Percentiles rank a stretch among this genome's conserved stretches.
phyloP scores from a whole-genome alignment of 768 basidiomycete genomes.

The Hygrocybe coccinea region DNA sequence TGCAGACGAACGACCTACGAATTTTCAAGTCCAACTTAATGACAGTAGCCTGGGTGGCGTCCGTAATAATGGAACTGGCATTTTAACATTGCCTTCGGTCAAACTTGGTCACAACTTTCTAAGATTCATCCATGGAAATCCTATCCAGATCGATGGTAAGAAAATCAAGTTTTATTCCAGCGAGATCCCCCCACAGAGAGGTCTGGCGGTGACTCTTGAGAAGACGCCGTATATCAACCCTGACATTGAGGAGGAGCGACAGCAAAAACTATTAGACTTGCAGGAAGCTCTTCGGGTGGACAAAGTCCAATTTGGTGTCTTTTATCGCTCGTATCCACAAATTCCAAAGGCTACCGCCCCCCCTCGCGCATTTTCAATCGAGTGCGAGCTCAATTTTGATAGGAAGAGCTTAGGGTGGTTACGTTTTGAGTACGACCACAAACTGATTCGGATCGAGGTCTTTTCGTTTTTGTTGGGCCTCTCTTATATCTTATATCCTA shows the following conservation, averaged over 20 bases:
- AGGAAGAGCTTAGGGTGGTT: conserved; percentile 47
- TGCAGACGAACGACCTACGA: conserved; percentile 37
- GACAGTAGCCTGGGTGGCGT: conserved; percentile 43
- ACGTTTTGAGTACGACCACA: conserved; percentile 64
- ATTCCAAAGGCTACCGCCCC: conserved; percentile 22
- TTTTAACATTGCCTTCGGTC: conserved; percentile 36
- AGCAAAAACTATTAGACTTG: conserved; percentile 40
- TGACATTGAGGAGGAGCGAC: conserved; percentile 46
- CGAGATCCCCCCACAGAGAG: conserved; percentile 10
- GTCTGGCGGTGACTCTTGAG: conserved; percentile 34
- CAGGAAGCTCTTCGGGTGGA: conserved; percentile 50
- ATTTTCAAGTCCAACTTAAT: conserved; percentile 59
- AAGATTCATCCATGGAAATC: conserved; percentile 36
- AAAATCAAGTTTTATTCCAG: conserved; percentile 36
- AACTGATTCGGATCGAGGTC: conserved; percentile 59
- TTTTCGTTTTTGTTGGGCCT: conserved; percentile 11
- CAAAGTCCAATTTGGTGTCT: conserved; percentile 62
- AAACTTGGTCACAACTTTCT: conserved; percentile 45
- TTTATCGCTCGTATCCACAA: conserved; percentile 39
- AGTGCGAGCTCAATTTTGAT: conserved; percentile 57
- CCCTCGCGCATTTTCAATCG: conserved; percentile 56
- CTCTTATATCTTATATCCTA: conserved; percentile 1
- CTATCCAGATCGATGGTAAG: conserved; percentile 39
- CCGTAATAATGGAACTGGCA: conserved; percentile 52
- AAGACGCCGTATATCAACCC: conserved; percentile 57